Evolutionary conservation across 805 yeast genomes (phyloP).

Genomic region (Brettanomyces nanus): DNA sequence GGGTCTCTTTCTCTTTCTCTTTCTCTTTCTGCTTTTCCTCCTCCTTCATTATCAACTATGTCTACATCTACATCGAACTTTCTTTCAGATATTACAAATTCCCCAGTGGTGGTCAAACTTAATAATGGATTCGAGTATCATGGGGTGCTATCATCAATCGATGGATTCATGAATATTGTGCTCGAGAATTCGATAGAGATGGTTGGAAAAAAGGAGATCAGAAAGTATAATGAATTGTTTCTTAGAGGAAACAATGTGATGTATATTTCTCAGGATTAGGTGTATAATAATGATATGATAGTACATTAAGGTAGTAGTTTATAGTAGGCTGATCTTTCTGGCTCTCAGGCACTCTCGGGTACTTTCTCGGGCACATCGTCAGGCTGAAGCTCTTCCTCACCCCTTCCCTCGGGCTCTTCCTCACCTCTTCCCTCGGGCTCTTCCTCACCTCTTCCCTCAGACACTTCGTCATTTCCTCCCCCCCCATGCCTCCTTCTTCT

Average conservation of each 20-base stretch:
- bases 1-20: background rate
- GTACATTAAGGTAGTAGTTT: too few species aligned
- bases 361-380: background rate
- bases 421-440: background rate
- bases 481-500: conserved; percentile 3
- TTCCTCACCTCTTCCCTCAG: background rate
- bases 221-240: conserved; percentile 66
- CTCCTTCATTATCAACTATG: conserved; percentile 5
- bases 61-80: conserved; percentile 49
- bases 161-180: conserved; percentile 94
- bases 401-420: background rate
- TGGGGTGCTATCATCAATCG: conserved; percentile 67
- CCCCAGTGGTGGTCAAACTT: conserved; percentile 72
- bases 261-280: too few species aligned
- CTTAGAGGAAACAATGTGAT: conserved; percentile 80
- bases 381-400: background rate
- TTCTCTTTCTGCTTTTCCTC: background rate
- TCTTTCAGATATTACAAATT: conserved; percentile 70
- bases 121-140: conserved; percentile 81
- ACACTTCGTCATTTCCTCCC: background rate
- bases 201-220: conserved; percentile 40
- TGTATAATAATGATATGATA: too few species aligned
- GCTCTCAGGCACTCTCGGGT: too few species aligned
- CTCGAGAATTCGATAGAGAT: conserved; percentile 69
- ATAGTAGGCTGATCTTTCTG: background rate